Evolutionary conservation across 2,329 filamentous ascomycete species (phyloP).

Genomic region (Epichloe sibirici): DNA sequence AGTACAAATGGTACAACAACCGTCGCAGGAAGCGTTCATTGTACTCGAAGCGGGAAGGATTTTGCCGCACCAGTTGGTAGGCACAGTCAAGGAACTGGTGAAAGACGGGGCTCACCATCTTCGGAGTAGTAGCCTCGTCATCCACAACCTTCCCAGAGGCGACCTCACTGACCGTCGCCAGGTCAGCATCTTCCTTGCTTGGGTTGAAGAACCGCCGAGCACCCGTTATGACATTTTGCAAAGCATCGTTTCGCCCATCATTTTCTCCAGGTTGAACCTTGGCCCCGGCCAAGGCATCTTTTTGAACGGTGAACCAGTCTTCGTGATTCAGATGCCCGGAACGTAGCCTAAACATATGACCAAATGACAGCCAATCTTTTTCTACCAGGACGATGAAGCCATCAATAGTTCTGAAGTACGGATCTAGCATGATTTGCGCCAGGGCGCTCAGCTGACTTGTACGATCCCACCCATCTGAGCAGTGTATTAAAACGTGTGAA

Average conservation of each 20-base stretch:
- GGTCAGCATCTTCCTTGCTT: constrained; percentile 46
- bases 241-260: constrained; percentile 55
- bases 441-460: constrained; percentile 89
- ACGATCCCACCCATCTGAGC: constrained; percentile 96
- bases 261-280: constrained; percentile 50
- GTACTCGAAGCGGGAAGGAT: constrained; percentile 85
- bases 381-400: constrained; percentile 91
- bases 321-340: constrained; percentile 79
- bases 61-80: constrained; percentile 77
- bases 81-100: constrained; percentile 94
- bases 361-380: constrained; percentile 96
- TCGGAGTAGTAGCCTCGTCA: constrained; percentile 64
- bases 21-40: constrained; percentile 87
- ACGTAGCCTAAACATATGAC: constrained; percentile 94
- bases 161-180: constrained; percentile 35
- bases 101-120: constrained; percentile 90
- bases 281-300: constrained; percentile 58
- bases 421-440: constrained; percentile 86
- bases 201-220: constrained; percentile 85
- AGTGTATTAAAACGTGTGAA: constrained; percentile 92
- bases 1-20: constrained; percentile 85
- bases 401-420: constrained; percentile 86
- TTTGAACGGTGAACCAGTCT: constrained; percentile 86
- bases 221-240: constrained; percentile 79
- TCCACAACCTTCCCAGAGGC: constrained; percentile 29